Evolutionary conservation across 345 rosid genomes (phyloP).

Genomic region (Salix caprea): DNA sequence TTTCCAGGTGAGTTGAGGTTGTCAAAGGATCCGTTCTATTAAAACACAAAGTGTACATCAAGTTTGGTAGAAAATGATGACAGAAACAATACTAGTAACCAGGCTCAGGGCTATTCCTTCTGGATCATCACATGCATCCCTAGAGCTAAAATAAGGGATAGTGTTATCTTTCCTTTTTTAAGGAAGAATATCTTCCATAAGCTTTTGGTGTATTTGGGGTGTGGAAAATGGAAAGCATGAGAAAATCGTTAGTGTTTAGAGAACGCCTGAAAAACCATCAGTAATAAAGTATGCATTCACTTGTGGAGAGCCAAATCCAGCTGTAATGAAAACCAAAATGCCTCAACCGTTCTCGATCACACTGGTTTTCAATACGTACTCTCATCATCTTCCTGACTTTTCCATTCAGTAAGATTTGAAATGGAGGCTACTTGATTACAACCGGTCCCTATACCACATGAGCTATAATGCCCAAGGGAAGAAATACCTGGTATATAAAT

Average conservation of each 20-base stretch:
- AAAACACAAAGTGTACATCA: conserved; percentile 8
- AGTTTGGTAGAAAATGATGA: background rate
- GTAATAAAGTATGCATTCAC: background rate
- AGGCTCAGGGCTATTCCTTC: background rate
- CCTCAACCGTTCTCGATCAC: background rate
- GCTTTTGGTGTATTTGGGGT: background rate
- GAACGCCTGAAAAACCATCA: background rate
- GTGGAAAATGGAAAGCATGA: background rate
- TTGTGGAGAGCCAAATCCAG: background rate
- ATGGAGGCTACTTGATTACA: background rate
- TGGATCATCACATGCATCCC: background rate
- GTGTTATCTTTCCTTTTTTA: background rate
- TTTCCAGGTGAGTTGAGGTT: conserved; percentile 36
- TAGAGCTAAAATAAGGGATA: background rate
- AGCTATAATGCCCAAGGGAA: background rate
- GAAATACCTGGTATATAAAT: background rate
- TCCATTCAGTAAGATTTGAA: background rate
- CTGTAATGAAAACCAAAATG: background rate
- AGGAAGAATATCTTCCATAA: background rate
- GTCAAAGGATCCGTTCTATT: conserved; percentile 71
- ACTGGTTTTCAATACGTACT: background rate
- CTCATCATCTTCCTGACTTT: background rate
- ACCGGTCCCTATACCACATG: background rate
- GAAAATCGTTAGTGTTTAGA: background rate
- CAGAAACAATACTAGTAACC: background rate